Conservation (phyloP, 2,329 filamentous ascomycete species). For the Amauroascus niger region DNA sequence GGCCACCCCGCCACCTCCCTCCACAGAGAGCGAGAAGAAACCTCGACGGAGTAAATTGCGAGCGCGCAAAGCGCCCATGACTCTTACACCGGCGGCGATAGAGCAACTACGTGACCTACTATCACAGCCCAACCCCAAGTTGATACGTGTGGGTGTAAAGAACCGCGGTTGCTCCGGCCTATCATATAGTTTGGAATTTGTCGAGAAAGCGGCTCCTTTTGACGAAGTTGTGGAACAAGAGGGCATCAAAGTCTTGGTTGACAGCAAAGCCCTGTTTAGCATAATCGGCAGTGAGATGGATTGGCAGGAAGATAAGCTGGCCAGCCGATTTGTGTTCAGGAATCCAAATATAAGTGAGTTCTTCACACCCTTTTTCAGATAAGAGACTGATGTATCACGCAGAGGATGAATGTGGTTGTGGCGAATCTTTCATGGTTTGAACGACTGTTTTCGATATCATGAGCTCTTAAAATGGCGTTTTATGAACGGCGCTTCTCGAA, state of each 20-base stretch:
- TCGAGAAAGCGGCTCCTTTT: constrained; percentile 77
- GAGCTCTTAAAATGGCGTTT: constrained; percentile 1
- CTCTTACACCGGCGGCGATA: constrained; percentile 68
- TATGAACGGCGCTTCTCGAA: not conserved
- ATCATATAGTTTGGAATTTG: constrained; percentile 88
- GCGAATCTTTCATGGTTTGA: constrained; percentile 88
- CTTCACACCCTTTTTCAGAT: not conserved
- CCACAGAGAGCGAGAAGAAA: constrained; percentile 37
- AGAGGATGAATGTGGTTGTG: constrained; percentile 95
- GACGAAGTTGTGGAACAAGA: constrained; percentile 94
- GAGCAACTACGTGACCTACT: constrained; percentile 67
- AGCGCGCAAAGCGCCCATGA: constrained; percentile 84
- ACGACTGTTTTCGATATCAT: constrained; percentile 4
- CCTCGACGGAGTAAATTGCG: constrained; percentile 58
- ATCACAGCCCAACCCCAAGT: constrained; percentile 76
- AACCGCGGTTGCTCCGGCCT: constrained; percentile 91
- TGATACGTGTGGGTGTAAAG: constrained; percentile 88
- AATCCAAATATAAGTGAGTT: constrained; percentile 97
- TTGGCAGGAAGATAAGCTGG: constrained; percentile 93
- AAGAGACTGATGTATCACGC: constrained; percentile 23
- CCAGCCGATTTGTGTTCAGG: constrained; percentile 81
- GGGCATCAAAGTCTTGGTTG: constrained; percentile 88
- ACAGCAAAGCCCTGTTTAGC: constrained; percentile 94
- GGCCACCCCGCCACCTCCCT: constrained; percentile 20
- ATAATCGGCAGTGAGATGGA: constrained; percentile 99